phyloP scores from a whole-genome alignment of 441 rosid genomes.

The Gossypium armourianum region DNA sequence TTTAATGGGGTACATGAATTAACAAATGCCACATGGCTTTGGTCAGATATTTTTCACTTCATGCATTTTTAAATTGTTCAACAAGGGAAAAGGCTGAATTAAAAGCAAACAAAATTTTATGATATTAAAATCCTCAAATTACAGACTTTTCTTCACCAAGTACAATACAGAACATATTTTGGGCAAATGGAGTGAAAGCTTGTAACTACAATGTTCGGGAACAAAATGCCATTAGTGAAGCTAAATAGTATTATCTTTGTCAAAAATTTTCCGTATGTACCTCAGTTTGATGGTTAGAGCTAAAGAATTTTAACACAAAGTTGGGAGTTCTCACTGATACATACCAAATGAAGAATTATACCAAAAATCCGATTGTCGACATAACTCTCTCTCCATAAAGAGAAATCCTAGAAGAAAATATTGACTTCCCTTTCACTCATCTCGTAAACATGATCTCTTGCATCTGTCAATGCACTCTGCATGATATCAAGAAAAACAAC shows the following conservation, averaged over 20 bases:
- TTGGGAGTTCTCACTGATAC: conserved; percentile 13
- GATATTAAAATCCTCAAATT: neutral
- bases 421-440: conserved; percentile 80
- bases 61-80: neutral
- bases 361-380: conserved; percentile 15
- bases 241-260: conserved; percentile 14
- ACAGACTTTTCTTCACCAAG: neutral
- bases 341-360: conserved; percentile 20
- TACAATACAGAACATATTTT: neutral
- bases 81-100: neutral
- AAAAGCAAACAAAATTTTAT: neutral
- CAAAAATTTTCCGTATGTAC: conserved; percentile 25
- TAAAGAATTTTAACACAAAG: conserved; percentile 6
- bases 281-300: conserved; percentile 12
- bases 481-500: neutral
- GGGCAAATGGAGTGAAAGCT: neutral
- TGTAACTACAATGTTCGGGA: neutral
- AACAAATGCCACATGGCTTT: neutral
- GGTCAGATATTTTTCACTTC: neutral
- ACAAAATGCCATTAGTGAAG: neutral
- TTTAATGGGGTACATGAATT: too few species aligned
- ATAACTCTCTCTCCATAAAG: conserved; percentile 7
- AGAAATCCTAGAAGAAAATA: conserved; percentile 50
- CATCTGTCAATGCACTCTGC: conserved; percentile 82
- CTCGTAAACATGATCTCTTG: conserved; percentile 83